These are phyloP conservation scores for Aureobasidium sp. DNA, from an alignment of 2,329 filamentous ascomycete genomes.

Conservation along the genomic window DNA sequence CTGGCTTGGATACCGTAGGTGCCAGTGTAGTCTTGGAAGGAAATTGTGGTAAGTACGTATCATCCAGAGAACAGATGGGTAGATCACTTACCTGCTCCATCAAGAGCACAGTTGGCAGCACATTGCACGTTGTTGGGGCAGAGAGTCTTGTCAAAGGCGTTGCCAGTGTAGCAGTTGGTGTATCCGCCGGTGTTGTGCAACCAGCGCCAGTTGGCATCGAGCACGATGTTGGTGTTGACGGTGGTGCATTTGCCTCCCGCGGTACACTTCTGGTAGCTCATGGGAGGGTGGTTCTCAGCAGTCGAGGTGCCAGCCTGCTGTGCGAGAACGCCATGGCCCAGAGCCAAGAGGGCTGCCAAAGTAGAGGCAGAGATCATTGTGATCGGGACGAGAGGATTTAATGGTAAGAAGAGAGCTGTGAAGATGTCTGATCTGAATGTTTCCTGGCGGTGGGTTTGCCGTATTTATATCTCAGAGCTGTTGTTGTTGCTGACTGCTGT, in stretches of 20 bases:
- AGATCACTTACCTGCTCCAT: conserved; percentile 24
- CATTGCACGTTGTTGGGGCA: conserved; percentile 32
- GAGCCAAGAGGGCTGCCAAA: conserved; percentile 29
- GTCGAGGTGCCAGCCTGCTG: conserved; percentile 35
- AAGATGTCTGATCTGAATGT: neutral
- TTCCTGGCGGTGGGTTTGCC: neutral
- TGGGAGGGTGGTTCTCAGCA: conserved; percentile 34
- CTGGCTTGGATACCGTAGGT: conserved; percentile 44
- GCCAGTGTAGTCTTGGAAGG: conserved; percentile 26
- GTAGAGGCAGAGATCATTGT: conserved; percentile 2
- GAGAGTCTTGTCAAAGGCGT: conserved; percentile 33
- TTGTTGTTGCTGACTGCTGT: neutral
- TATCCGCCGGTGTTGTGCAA: conserved; percentile 35
- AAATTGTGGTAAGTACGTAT: neutral
- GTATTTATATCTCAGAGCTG: conserved; percentile 6
- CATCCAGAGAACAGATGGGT: neutral
- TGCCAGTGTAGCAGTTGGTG: conserved; percentile 42
- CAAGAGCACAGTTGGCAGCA: conserved; percentile 34
- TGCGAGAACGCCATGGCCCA: conserved; percentile 31
- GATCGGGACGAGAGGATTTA: neutral
- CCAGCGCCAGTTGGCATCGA: conserved; percentile 45
- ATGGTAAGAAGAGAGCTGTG: neutral
- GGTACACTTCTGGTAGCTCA: conserved; percentile 33
- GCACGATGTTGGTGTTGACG: conserved; percentile 29
- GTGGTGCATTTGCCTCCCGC: conserved; percentile 30